Conservation (phyloP, 192 early-diverging fungal species). For the Mortierella antarctica region DNA sequence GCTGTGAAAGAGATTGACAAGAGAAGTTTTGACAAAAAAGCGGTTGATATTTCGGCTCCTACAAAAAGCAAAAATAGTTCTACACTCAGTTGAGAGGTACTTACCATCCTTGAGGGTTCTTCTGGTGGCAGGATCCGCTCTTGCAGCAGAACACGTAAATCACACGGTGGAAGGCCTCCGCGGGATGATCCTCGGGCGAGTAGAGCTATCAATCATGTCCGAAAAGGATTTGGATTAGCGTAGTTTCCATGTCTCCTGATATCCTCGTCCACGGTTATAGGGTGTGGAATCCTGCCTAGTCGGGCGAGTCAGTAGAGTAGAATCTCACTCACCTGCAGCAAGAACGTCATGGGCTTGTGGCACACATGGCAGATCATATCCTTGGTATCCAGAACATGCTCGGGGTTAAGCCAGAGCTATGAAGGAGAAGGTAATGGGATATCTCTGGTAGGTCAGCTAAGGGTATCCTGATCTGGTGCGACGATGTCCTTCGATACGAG, state of each 20-base stretch:
- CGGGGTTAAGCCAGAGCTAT: constrained; percentile 86
- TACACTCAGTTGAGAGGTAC: background rate
- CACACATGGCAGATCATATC: constrained; percentile 79
- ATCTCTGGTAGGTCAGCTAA: too few relatives aligned
- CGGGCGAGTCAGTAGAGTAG: background rate
- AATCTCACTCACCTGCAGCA: constrained; percentile 76
- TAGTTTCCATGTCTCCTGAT: background rate
- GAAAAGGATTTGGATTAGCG: background rate
- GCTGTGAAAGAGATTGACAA: constrained; percentile 54
- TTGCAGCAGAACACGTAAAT: constrained; percentile 95
- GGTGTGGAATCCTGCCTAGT: background rate
- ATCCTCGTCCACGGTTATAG: background rate
- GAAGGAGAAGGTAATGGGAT: too few relatives aligned
- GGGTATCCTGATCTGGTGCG: too few relatives aligned
- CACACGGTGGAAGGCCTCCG: constrained; percentile 89
- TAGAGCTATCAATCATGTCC: constrained; percentile 70
- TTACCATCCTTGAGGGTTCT: constrained; percentile 64
- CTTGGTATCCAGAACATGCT: constrained; percentile 67
- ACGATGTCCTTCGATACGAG: too few relatives aligned
- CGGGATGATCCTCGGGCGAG: constrained; percentile 89
- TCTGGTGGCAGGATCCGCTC: constrained; percentile 82
- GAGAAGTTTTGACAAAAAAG: background rate
- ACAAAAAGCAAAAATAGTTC: background rate
- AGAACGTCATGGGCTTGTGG: constrained; percentile 75
- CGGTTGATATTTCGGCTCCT: background rate